Evolutionary conservation across 164 flowering plant genomes (phyloP), one percentile per base, ranked within the genome.

Genomic region (Buxus sempervirens): DNA sequence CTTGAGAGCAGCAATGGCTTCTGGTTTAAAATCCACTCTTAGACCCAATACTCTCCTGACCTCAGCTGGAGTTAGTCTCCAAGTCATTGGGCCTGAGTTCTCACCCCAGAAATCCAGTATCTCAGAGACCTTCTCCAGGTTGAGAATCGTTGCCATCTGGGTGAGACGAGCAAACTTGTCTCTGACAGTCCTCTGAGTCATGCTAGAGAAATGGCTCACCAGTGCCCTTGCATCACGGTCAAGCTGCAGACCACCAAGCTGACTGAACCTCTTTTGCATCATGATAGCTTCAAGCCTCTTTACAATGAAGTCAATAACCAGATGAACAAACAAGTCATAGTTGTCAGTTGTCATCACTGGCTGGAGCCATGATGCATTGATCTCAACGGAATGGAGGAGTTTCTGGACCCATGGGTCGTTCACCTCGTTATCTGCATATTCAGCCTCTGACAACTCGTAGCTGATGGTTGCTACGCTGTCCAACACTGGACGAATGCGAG

Each of bases 81-180:
- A 95, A 13, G 98, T 92, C 98, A 95, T 89, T 58, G 97, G 98
- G 58, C 97, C 97, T 15, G 98, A 84, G 71, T 92, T 92, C 83
- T 95, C 98, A 32, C 97, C 98, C 98, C 98, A 95, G 96, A 95
- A 95, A 77, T 95, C 98, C 68, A 92, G 79, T 69, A 95, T 92
- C 85, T 92, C 98, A 4, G 94, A 90, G 5, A 95, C 99, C 82
- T 89, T 90, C 65, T 92, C 97, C 64, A 95, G 80, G 82, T 95
- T 92, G n/a, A 95, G 86, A 62, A 92, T 86, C 7, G 99, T 92
- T 19, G 99, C 97, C 96, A 95, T 95, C 68, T 95, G 97, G 23
- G 94, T 95, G 21, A 92, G 90, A 57, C 97, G 96, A 20, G 98
- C 91, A 74, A 95, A 95, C 77, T 90, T 95, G 77, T 95, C 97